These are phyloP conservation scores for Coemansia sp. DNA, from an alignment of 192 early-diverging fungal species.

Conservation along the genomic window DNA sequence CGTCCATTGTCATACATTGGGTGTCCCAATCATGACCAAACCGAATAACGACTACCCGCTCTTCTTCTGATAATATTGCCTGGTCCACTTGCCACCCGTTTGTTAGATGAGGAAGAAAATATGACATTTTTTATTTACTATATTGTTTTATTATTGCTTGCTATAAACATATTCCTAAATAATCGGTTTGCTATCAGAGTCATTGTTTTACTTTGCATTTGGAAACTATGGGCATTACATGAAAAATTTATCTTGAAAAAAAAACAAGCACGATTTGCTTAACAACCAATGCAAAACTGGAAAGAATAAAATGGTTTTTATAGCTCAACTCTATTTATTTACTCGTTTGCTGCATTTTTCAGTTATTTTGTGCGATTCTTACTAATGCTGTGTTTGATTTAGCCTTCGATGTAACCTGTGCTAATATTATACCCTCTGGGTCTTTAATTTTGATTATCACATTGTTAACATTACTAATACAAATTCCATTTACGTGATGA, in stretches of 20 bases:
- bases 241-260: neutral
- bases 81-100: constrained; percentile 97
- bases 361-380: too few species aligned
- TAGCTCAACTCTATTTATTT: too few species aligned
- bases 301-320: neutral
- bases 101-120: constrained; percentile 41
- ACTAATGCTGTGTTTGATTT: too few species aligned
- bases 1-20: constrained; percentile 98
- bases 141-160: neutral
- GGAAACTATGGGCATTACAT: neutral
- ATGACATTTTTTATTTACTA: constrained; percentile 26
- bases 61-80: constrained; percentile 96
- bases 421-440: too few species aligned
- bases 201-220: neutral
- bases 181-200: too few species aligned
- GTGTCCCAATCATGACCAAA: constrained; percentile 98
- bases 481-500: too few species aligned
- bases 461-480: too few species aligned
- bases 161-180: too few species aligned
- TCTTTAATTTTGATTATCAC: too few species aligned
- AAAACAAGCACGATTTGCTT: neutral
- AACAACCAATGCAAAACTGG: neutral
- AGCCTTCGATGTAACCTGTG: too few species aligned
- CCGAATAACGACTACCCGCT: constrained; percentile 92
- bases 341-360: too few species aligned